These are phyloP conservation scores for Sporobolomyces roseus DNA, from an alignment of 768 basidiomycete genomes.

Conservation along the genomic window DNA sequence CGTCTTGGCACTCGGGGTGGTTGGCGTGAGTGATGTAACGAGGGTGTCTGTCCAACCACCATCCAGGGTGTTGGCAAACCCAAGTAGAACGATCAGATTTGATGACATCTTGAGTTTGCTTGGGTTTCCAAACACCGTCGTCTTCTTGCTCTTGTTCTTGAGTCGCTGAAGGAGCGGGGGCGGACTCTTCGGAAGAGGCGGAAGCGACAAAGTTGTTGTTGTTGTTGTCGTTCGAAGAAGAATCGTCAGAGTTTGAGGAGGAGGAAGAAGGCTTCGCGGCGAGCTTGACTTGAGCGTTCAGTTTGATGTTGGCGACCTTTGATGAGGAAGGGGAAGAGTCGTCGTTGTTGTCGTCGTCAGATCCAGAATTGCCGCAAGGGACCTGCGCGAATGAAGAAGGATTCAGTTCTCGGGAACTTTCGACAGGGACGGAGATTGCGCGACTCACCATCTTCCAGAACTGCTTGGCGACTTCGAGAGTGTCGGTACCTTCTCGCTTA, in stretches of 20 bases:
- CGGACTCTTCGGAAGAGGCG: not conserved
- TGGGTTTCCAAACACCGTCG: not conserved
- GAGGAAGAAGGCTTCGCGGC: not conserved
- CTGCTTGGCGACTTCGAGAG: slow-evolving; percentile 34
- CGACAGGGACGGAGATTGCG: not conserved
- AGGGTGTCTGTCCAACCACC: slow-evolving; percentile 13
- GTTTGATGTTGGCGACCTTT: not conserved
- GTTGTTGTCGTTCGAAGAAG: not conserved
- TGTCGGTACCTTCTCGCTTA: slow-evolving; percentile 11
- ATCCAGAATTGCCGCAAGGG: slow-evolving; percentile 22
- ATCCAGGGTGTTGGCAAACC: slow-evolving; percentile 17
- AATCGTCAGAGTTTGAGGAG: not conserved
- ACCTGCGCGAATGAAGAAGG: slow-evolving; percentile 4
- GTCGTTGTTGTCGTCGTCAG: not conserved
- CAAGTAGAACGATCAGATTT: slow-evolving; percentile 24
- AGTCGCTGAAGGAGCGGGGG: not conserved
- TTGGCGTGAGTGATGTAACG: slow-evolving; percentile 3
- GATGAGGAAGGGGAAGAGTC: not conserved
- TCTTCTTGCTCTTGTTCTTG: too few species aligned
- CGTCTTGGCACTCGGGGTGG: slow-evolving; percentile 30
- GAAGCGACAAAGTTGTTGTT: not conserved
- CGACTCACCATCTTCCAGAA: slow-evolving; percentile 20
- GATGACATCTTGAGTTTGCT: slow-evolving; percentile 7
- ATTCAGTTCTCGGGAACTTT: too few species aligned
- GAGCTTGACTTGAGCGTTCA: slow-evolving; percentile 18